Evolutionary conservation across 2,329 filamentous ascomycete species (phyloP).

Genomic region (Fusarium dlaminii): DNA sequence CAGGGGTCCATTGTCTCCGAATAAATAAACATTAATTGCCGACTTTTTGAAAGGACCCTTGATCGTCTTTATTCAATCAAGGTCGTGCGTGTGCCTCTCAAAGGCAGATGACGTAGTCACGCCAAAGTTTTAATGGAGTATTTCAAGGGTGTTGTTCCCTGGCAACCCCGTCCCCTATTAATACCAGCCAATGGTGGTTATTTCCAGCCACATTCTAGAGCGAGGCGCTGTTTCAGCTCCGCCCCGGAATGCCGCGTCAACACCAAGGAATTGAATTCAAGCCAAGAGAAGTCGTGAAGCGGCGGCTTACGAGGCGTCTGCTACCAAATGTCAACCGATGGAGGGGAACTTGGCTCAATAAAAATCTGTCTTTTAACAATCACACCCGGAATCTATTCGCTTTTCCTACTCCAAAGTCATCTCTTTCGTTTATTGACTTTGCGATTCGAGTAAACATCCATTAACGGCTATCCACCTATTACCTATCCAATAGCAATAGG

Average conservation of each 20-base stretch:
- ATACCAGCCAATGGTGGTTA: conserved; percentile 34
- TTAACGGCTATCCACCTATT: background rate
- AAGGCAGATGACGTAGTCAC: conserved; percentile 32
- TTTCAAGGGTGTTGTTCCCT: conserved; percentile 30
- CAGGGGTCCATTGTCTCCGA: background rate
- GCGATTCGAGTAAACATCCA: conserved; percentile 3
- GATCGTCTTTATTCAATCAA: background rate
- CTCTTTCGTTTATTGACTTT: conserved; percentile 14
- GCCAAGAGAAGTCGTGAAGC: conserved; percentile 29
- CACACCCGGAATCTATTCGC: background rate
- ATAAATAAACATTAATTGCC: background rate
- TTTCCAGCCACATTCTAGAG: conserved; percentile 39
- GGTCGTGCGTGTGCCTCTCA: background rate
- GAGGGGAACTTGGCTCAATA: background rate
- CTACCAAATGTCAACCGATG: background rate
- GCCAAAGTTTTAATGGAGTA: background rate
- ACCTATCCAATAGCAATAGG: too few species aligned
- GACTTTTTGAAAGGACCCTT: background rate
- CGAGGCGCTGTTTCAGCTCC: conserved; percentile 43
- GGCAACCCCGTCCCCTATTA: conserved; percentile 33
- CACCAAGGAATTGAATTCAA: conserved; percentile 33
- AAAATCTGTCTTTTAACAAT: background rate
- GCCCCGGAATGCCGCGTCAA: conserved; percentile 45
- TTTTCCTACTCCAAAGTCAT: background rate
- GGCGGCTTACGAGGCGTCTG: conserved; percentile 37